These are phyloP conservation scores for Geosmithia flava DNA, from an alignment of 2,329 filamentous ascomycete species.

Conservation along the genomic window DNA sequence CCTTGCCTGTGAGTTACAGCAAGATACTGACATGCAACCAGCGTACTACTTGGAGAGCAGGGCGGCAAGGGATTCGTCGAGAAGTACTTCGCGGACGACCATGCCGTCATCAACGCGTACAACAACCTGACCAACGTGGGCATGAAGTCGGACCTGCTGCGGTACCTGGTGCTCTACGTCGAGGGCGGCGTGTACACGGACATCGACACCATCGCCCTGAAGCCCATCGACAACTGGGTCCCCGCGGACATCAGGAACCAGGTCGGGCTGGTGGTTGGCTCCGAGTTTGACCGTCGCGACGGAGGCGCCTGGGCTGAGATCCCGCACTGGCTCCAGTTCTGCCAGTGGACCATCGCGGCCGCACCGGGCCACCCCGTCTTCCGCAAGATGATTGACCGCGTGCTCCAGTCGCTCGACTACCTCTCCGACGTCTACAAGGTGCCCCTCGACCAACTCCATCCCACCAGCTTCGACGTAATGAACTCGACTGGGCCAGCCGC, in stretches of 20 bases:
- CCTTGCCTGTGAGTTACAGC: not conserved
- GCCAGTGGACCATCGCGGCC: conserved; percentile 20
- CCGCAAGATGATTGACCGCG: conserved; percentile 10
- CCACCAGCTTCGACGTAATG: conserved; percentile 15
- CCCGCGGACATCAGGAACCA: conserved; percentile 7
- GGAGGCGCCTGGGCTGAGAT: conserved; percentile 12
- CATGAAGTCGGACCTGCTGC: conserved; percentile 15
- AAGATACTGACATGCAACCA: not conserved
- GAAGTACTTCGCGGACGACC: conserved; percentile 9
- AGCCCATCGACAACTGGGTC: conserved; percentile 26
- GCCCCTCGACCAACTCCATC: conserved; percentile 5
- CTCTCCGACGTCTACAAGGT: conserved; percentile 1
- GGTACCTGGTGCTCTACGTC: conserved; percentile 11
- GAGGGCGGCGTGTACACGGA: conserved; percentile 16
- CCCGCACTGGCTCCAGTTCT: conserved; percentile 15
- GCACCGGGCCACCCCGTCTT: conserved; percentile 16
- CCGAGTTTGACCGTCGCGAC: conserved; percentile 16
- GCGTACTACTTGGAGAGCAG: conserved; percentile 10
- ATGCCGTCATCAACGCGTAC: not conserved
- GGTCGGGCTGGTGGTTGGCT: conserved; percentile 13
- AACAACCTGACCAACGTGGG: conserved; percentile 7
- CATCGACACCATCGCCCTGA: conserved; percentile 40
- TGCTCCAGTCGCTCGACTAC: conserved; percentile 9
- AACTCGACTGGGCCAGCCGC: conserved; percentile 18
- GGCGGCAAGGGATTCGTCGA: conserved; percentile 13